Conservation (phyloP, 2,329 filamentous ascomycete species). For the Penicillium verrucosum region DNA sequence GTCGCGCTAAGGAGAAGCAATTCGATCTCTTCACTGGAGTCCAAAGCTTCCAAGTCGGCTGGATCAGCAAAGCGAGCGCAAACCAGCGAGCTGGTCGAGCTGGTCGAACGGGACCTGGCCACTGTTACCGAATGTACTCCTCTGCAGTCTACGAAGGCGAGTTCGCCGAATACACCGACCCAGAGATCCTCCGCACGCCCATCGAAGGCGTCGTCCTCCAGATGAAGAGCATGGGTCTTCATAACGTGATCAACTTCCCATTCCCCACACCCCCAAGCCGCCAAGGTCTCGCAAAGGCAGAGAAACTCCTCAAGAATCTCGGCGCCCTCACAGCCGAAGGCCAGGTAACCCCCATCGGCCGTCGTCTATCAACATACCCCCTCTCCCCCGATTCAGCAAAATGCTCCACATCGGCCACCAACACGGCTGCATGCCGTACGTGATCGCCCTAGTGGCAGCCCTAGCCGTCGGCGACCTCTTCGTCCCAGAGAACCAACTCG, state of each 20-base stretch:
- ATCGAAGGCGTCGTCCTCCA: constrained; percentile 91
- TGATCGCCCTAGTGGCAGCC: constrained; percentile 82
- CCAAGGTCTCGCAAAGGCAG: constrained; percentile 72
- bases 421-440: constrained; percentile 77
- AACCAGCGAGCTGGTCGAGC: constrained; percentile 89
- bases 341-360: constrained; percentile 73
- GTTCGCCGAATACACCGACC: constrained; percentile 79
- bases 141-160: constrained; percentile 87
- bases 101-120: constrained; percentile 89
- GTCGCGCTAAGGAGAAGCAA: constrained; percentile 84
- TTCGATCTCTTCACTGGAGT: constrained; percentile 87
- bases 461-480: constrained; percentile 87
- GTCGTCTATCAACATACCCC: constrained; percentile 82
- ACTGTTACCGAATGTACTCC: constrained; percentile 92
- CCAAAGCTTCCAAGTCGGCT: constrained; percentile 90
- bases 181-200: constrained; percentile 85
- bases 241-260: constrained; percentile 88
- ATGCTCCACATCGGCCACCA: constrained; percentile 86
- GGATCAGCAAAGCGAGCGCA: constrained; percentile 97
- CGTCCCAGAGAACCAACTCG: constrained; percentile 73
- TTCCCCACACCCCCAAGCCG: constrained; percentile 88
- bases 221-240: constrained; percentile 89
- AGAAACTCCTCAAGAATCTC: constrained; percentile 80
- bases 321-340: constrained; percentile 71
- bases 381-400: constrained; percentile 81